Percentiles rank a stretch among this genome's conserved stretches.
Conservation (phyloP, 129 eudicot species). For the sunflower (Helianthus annuus) region HanXRQr2.0-SUNRISE NC_035435.2:165960072-165960571, state of each 20-base stretch:
- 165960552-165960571: neutral
- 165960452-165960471: neutral
- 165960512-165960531: neutral
- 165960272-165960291: neutral
- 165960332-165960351: neutral
- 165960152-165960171: neutral
- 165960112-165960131: constrained; percentile 11
- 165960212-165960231: constrained; percentile 43
- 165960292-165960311: constrained; percentile 8
- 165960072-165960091: neutral
- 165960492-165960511: neutral
- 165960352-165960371: neutral
- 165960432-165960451: neutral
- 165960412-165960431: neutral
- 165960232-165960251: neutral
- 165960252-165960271: neutral
- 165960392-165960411: neutral
- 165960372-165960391: neutral
- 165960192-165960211: constrained; percentile 43
- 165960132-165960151: constrained; percentile 5
- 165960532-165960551: neutral
- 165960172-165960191: constrained; percentile 29
- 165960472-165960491: neutral
- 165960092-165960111: neutral
- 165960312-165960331: neutral